A percentile compares a stretch with the other conserved stretches of the same genome.
Conservation (phyloP, 2,329 filamentous ascomycete species). For the Cryphonectria carpinicola region DNA sequence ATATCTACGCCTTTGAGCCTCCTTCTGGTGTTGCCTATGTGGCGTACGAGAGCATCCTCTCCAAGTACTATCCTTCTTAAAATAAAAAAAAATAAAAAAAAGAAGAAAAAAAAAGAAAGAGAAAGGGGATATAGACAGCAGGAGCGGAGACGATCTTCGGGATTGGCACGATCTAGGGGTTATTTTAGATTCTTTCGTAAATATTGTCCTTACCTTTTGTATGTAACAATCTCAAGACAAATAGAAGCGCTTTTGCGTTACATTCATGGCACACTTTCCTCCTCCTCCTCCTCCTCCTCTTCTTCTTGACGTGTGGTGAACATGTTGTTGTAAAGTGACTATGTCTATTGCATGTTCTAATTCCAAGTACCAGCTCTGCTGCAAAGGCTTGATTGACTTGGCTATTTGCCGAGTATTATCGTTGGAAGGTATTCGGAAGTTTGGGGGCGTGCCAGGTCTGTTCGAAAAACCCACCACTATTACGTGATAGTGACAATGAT, state of each 20-base stretch:
- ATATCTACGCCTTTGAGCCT: constrained; percentile 53
- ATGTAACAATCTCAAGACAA: constrained; percentile 6
- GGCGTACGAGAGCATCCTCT: constrained; percentile 26
- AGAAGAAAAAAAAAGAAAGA: background rate
- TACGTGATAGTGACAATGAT: too few relatives aligned
- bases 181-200: constrained; percentile 17
- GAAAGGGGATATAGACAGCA: background rate
- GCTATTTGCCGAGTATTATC: too few relatives aligned
- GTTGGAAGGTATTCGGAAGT: too few relatives aligned
- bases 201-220: constrained; percentile 11
- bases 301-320: too few relatives aligned
- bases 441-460: too few relatives aligned
- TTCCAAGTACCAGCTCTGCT: too few relatives aligned
- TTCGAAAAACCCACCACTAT: too few relatives aligned
- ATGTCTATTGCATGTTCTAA: too few relatives aligned
- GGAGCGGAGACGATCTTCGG: background rate
- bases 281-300: too few relatives aligned
- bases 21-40: constrained; percentile 47
- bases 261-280: background rate
- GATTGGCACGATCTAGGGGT: background rate
- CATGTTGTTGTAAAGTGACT: too few relatives aligned
- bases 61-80: constrained; percentile 25
- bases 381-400: too few relatives aligned
- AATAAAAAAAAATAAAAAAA: too few relatives aligned
- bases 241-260: background rate